Percentiles rank a stretch among this genome's conserved stretches.
Evolutionary conservation across 192 early-diverging fungal species (phyloP).

Genomic region (Backusella westeae): DNA sequence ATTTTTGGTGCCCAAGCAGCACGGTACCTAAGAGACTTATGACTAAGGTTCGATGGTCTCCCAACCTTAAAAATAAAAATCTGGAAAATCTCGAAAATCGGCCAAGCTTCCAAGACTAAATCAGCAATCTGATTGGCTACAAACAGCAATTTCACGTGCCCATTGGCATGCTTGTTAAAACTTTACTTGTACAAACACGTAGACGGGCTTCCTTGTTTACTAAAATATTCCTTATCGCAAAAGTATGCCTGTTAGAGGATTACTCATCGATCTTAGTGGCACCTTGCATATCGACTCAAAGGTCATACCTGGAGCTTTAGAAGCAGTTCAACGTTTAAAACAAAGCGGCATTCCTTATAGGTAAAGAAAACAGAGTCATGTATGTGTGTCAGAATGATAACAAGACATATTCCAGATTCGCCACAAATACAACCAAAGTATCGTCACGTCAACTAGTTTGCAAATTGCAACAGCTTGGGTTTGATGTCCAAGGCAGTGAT

Average conservation of each 20-base stretch:
- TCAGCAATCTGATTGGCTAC: no score
- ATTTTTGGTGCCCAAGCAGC: no score
- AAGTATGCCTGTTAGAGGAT: constrained; percentile 38
- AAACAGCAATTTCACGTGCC: no score
- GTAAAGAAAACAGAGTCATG: background rate
- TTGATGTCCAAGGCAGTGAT: constrained; percentile 58
- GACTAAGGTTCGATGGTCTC: no score
- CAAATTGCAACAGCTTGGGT: constrained; percentile 65
- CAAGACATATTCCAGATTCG: constrained; percentile 54
- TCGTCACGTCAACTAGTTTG: constrained; percentile 51
- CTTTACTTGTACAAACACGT: background rate
- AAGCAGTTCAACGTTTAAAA: constrained; percentile 64
- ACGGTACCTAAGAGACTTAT: no score
- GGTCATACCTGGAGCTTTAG: constrained; percentile 61
- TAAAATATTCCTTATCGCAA: background rate
- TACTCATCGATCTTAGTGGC: constrained; percentile 79
- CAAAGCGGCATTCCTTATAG: constrained; percentile 48
- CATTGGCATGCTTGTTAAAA: background rate
- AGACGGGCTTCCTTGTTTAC: background rate
- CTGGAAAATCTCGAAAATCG: no score
- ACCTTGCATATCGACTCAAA: constrained; percentile 74
- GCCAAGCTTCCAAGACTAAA: no score
- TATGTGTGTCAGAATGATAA: background rate
- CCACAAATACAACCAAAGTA: constrained; percentile 89
- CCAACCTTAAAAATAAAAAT: no score